Base-by-base conservation (phyloP, 2,329 filamentous ascomycete genomes). In the Sporothrix variecibatus region DNA sequence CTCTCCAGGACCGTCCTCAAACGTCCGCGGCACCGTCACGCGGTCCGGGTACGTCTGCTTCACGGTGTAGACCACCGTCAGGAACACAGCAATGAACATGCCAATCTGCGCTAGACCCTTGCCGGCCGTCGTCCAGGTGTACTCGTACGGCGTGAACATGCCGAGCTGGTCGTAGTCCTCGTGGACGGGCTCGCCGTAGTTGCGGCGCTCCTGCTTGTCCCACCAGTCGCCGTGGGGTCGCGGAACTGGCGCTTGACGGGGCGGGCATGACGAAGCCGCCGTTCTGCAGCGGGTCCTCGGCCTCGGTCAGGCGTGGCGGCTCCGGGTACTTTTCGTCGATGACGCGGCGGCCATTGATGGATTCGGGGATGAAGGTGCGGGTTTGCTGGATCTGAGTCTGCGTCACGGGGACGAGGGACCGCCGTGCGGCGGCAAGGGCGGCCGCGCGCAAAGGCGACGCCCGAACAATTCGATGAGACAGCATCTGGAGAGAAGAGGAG, bases 121-220 rank as follows among this genome's bases (percentile, higher is more conserved):
- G 76, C 89, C 88, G 20, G 95, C 86, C 69, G 88, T 92, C 62
- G 87, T 86, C 87, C 96, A 95, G 73, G 91, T 96, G 86, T 99
- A 98, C 80, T 95, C 92, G 82, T 96, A 91, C 2, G 94, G 90
- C 70, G 93, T 92, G 84, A 99, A 95, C 77, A 97, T 92, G 79
- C 94, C 95, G 74, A 98, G 87, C 74, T 94, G 88, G 82, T 99
- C 97, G 83, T 98, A 93, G 83, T 99, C 96, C 84, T 99, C 97
- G 83, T 99, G 95, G 71, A 97, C 90, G 15, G 95, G 94, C 84
- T 99, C 97, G 83, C 95, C 95, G 82, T 93, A 98, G 88, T 99
- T 98, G 80, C 96, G 91, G 82, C 95, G 92, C 84, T 98, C 96
- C 85, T 99, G 96, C 83, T 94, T 93, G 85, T 99, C 95, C 94